Base-by-base conservation (phyloP, 2,329 filamentous ascomycete genomes). In the Acrocalymma vagum region DNA sequence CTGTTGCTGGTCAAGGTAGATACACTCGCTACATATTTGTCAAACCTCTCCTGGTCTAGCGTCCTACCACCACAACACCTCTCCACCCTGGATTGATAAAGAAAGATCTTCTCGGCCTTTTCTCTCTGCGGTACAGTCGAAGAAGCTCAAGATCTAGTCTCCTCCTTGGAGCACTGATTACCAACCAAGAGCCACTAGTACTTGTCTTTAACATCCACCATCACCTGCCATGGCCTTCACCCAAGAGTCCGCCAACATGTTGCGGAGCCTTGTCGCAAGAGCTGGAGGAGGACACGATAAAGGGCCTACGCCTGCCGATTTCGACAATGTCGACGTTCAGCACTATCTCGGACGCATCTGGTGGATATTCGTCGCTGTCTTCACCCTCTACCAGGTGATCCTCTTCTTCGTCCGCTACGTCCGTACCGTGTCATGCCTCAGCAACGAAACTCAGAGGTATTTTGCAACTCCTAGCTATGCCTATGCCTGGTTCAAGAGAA, bases 391-490 rank as follows among this genome's bases (percentile, higher is more conserved):
- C 81, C 83, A 86, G 47, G 67, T 85, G 49, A 70, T 76, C 38
- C 78, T 83, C 34, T 77, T 80, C 38, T 71, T 87, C 41, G 75
- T 82, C 42, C 82, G 80, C 53, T 86, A 94, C 62, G 75, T 92
- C 24, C 83, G 91, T 50, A 86, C 82, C 17, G 77, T 95, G 29
- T 80, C 87, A 27, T 90, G 85, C 60, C 79, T 96, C 53, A 86
- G 82, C 72, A 90, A 90, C 72, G 86, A 89, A 51, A 86, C 79
- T 1, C 91, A 96, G 68, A 78, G 81, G 46, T 96, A 90, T 74
- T 96, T 92, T 64, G 80, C 85, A 29, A 73, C 76, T 16, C 79
- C 87, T 5, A 86, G 88, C 48, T 55, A 60, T 33, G 58, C 54
- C 21, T 75, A 68, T 42, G 71, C 73, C 31, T 62, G 53, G 34